Base-by-base conservation (phyloP, 2,329 filamentous ascomycete genomes). In the Pseudocercospora fuligena region DNA sequence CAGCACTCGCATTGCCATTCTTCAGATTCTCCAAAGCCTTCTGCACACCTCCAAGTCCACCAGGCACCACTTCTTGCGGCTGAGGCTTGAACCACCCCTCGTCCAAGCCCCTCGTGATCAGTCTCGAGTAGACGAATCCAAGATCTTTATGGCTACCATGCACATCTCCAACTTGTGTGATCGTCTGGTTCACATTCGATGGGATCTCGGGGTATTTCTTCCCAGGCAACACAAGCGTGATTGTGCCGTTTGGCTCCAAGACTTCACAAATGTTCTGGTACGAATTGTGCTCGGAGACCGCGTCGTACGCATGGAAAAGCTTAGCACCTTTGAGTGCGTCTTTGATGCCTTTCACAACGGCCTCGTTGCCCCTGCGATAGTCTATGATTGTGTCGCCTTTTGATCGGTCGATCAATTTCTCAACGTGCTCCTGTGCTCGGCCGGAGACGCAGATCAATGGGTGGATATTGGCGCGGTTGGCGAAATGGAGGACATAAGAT, bases 361-460 rank as follows among this genome's bases (percentile, higher is more conserved):
- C 73, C 5, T 74, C 76, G 64, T 76, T 69, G 47, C 75, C 76
- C 19, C 70, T 65, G 60, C 88, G 85, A 76, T 90, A 89, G 78
- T 90, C 88, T 64, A 90, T 74, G 40, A 90, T 78, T 0, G 80
- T 78, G 72, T 90, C 88, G 33, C 87, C 87, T 70, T 85, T 86
- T 60, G 74, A 76, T 11, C 76, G 75, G 72, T 88, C 84, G 61
- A 89, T 82, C 29, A 88, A 75, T 0, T 73, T 75, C 73, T 85
- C 79, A 7, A 89, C 86, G 69, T 85, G 85, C 6, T 81, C 72
- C n/a, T 77, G 77, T 2, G 85, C 85, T 4, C 80, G 78, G 8
- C 88, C 88, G 0, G 88, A 87, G 6, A 90, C 80, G 65, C 82
- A 83, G 69, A 90, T 87, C 51, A 90, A 77, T 0, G 88, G 88